A percentile compares a stretch with the other conserved stretches of the same genome.
Evolutionary conservation across 2,329 filamentous ascomycete species (phyloP).

Genomic region (Epichloe brachyelytri): DNA sequence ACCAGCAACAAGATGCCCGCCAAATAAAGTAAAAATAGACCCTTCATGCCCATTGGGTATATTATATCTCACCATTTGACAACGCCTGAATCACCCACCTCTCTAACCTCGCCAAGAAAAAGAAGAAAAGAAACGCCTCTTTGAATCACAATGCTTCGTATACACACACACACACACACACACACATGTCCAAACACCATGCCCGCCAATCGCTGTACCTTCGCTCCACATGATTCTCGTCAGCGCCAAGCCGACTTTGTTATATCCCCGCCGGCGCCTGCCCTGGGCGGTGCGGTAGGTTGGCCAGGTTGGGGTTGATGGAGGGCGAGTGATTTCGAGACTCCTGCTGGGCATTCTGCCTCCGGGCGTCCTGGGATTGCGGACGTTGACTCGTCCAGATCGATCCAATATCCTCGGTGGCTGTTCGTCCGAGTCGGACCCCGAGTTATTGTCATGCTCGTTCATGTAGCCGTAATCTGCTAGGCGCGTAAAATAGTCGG

Average conservation of each 20-base stretch:
- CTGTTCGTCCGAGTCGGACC: conserved; percentile 30
- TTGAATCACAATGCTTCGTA: background rate
- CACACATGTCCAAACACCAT: too few species aligned
- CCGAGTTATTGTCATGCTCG: conserved; percentile 25
- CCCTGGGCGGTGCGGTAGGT: background rate
- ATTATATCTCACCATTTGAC: background rate
- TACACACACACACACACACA: background rate
- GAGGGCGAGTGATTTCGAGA: conserved; percentile 36
- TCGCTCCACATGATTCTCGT: background rate
- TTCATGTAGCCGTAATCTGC: conserved; percentile 50
- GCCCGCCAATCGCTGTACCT: too few species aligned
- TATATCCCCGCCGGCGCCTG: background rate
- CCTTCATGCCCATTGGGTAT: background rate
- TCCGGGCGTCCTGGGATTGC: conserved; percentile 42
- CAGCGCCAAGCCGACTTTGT: background rate
- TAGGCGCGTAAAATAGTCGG: conserved; percentile 77
- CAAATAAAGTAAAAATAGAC: background rate
- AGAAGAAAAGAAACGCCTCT: background rate
- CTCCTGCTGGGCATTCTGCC: conserved; percentile 42
- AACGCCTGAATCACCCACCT: background rate
- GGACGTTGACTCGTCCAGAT: conserved; percentile 43
- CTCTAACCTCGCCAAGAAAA: background rate
- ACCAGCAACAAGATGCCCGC: background rate
- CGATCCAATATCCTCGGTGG: conserved; percentile 35
- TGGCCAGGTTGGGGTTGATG: conserved; percentile 7